Base-by-base conservation (phyloP, 139 green algal genomes). In the Chlorella sp. region DNA sequence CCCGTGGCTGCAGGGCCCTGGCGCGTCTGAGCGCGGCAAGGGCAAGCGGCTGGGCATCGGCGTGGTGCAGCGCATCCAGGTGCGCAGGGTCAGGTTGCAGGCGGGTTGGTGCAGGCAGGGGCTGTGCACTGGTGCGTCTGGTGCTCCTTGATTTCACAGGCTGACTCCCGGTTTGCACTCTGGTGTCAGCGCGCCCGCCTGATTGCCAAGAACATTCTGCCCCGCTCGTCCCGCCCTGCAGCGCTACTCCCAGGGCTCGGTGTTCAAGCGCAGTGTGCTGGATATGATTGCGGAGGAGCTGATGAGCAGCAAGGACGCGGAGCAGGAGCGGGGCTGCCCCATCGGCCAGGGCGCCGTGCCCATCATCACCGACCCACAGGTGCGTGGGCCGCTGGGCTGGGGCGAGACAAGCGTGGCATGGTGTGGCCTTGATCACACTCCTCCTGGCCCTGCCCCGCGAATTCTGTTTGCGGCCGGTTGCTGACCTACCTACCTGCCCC, bases 271-370 rank as follows among this genome's bases (percentile, higher is more conserved):
- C 77, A 96, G 91, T 43, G 92, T 98, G 54, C 90, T 98, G 77
- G 95, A 98, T 87, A 92, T 97, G 86, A 97, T 98, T 67, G 94
- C 95, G 6, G 93, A 94, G 78, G 95, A 98, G 90, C 86, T 98
- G 83, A 84, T 97, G 44, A 60, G 51, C 84, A 86, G 58, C 76
- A 84, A 78, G 64, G 65, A 38, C 11, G 46, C 19, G 38, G 81
- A 81, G 51, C 51, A 60, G 16, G 51, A 60, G 81, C 36, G 72
- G 3, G 81, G 70, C 51, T 85, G 81, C 69, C 51, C 81, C 48
- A 85, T 85, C 28, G 80, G 67, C n/a, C 20, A 48, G 4, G 65
- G 80, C 40, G 67, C 64, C 2, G 46, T 77, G 60, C 77, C 77
- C 77, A 83, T 83, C 60, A 83, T 83, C 60, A 83, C 77, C 2